Percentiles rank a stretch among this genome's conserved stretches.
Conservation (phyloP, 768 basidiomycete species). For the Phaeolepiota aurea region DNA sequence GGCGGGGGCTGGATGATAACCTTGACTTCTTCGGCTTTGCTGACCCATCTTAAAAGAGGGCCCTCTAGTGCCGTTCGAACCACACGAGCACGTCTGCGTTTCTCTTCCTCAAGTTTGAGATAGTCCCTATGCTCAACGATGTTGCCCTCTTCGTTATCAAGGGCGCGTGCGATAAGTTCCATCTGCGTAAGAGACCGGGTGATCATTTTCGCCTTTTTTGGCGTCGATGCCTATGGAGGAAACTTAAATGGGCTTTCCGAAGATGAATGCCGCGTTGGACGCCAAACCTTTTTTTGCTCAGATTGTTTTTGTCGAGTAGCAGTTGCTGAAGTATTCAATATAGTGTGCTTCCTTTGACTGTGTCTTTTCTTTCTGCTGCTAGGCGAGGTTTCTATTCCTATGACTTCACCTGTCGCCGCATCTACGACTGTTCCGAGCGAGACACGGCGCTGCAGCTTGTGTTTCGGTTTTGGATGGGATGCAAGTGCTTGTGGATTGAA, state of each 20-base stretch:
- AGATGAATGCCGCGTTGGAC: background rate
- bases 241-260: background rate
- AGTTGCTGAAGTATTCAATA: slow-evolving; percentile 65
- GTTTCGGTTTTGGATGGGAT: slow-evolving; percentile 16
- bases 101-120: slow-evolving; percentile 74
- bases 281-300: slow-evolving; percentile 51
- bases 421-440: slow-evolving; percentile 47
- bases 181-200: slow-evolving; percentile 60
- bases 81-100: slow-evolving; percentile 58
- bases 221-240: slow-evolving; percentile 43
- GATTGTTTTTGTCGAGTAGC: slow-evolving; percentile 57
- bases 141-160: slow-evolving; percentile 85
- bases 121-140: slow-evolving; percentile 72
- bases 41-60: slow-evolving; percentile 66
- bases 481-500: slow-evolving; percentile 48
- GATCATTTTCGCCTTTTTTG: slow-evolving; percentile 52
- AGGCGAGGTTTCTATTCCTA: slow-evolving; percentile 20
- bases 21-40: slow-evolving; percentile 50
- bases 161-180: slow-evolving; percentile 75
- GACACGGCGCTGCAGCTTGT: slow-evolving; percentile 34
- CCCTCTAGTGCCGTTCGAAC: slow-evolving; percentile 56
- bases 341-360: slow-evolving; percentile 59
- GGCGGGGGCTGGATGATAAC: slow-evolving; percentile 31
- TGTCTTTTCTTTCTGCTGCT: slow-evolving; percentile 34
- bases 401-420: slow-evolving; percentile 53